Base-by-base conservation (phyloP, 202 grass and related monocot genomes). In the Schoenoplectus triqueter region DNA sequence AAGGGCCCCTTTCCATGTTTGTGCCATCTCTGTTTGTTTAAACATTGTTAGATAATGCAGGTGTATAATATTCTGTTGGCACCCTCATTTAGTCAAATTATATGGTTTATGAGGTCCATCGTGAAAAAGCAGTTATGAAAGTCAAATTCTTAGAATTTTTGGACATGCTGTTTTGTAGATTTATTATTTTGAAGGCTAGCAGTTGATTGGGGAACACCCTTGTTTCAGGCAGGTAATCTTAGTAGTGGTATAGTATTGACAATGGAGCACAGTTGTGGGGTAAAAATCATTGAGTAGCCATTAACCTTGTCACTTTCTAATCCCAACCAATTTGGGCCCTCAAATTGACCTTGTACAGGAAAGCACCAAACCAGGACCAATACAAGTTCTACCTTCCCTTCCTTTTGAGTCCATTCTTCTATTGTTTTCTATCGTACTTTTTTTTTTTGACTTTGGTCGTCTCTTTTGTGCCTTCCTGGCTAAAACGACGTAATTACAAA, bases 291-390 rank as follows among this genome's bases (percentile, higher is more conserved):
- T 83, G 14, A 69, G 64, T 54, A 54, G 22, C 10, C 64, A 83
- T 83, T 77, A 54, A 22, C 62, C 81, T 42, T 44, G 65, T 83
- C 64, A 52, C 22, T 69, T 83, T 83, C 66, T 70, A 70, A 45
- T 39, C 66, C 57, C 78, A 83, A 55, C 81, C 81, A 83, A 40
- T 70, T 83, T 83, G 81, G 81, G 81, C 49, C 81, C 81, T 71
- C 64, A 83, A 83, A 57, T 83, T 83, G 81, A 83, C 81, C 42
- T 15, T 83, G 64, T 57, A 66, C 81, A 67, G 66, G 47, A 67
- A 65, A 66, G 62, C 15, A 50, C 44, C 21, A 83, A 42, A 66
- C 56, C 54, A 64, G 80, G 80, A 83, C 64, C 47, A 59, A 55
- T 20, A 71, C 69, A 70, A 52, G 47, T 83, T 83, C 4, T 59